Percentiles rank a stretch among this genome's conserved stretches.
These are phyloP conservation scores for Chondrus crispus DNA, from an alignment of 23 red algal genomes.

Conservation along the genomic window DNA sequence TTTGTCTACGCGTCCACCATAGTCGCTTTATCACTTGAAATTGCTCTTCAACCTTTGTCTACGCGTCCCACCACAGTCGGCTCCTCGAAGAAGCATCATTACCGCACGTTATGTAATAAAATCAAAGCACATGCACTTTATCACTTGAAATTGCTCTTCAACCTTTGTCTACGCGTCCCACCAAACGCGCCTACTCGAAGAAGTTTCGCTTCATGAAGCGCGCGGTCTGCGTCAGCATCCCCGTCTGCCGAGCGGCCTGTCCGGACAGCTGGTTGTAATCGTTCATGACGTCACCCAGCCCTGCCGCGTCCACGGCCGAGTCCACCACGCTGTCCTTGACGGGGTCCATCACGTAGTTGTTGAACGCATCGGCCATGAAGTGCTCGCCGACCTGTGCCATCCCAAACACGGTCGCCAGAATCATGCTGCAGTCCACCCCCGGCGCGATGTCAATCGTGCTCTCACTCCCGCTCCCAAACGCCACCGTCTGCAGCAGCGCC, in stretches of 20 bases:
- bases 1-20: no score
- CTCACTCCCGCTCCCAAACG: slow-evolving; percentile 56
- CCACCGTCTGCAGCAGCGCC: slow-evolving; percentile 54
- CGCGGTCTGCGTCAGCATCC: not conserved
- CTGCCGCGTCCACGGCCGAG: slow-evolving; percentile 44
- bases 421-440: slow-evolving; percentile 60
- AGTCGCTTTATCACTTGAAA: no score
- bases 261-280: slow-evolving; percentile 36
- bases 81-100: no score
- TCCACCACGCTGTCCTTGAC: slow-evolving; percentile 39
- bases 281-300: slow-evolving; percentile 41
- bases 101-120: no score
- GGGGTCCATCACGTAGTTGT: slow-evolving; percentile 65
- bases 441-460: slow-evolving; percentile 73
- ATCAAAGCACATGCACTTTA: no score
- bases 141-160: no score
- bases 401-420: slow-evolving; percentile 44
- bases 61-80: no score
- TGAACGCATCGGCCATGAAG: slow-evolving; percentile 62
- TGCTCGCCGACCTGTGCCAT: slow-evolving; percentile 55
- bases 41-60: no score
- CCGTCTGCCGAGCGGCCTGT: slow-evolving; percentile 1
- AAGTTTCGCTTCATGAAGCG: slow-evolving; percentile 49
- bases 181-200: no score
- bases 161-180: no score